These are phyloP conservation scores for Craterostigma plantagineum DNA, from an alignment of 257 asterid species.

Conservation along the genomic window DNA sequence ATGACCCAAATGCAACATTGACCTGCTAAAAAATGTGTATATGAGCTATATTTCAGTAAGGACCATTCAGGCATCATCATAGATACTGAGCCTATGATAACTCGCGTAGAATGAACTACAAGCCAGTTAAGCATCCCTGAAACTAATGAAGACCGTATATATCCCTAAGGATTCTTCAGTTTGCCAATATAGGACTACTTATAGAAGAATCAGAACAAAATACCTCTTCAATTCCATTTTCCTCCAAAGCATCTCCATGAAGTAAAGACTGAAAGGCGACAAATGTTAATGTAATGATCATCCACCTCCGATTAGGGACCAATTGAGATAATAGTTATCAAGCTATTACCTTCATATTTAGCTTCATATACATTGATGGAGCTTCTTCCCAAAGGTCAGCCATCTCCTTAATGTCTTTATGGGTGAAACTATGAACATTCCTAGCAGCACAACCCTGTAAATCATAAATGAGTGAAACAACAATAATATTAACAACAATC, in stretches of 20 bases:
- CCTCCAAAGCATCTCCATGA: conserved; percentile 74
- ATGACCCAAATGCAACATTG: background rate
- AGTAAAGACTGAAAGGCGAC: conserved; percentile 48
- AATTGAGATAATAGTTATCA: conserved; percentile 1
- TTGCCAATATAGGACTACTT: background rate
- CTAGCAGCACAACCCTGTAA: conserved; percentile 98
- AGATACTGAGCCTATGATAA: conserved; percentile 1
- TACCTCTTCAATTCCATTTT: conserved; percentile 88
- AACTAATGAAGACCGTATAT: too few species aligned
- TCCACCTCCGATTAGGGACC: background rate
- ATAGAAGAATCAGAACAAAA: background rate
- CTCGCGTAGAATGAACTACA: too few species aligned
- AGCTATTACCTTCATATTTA: conserved; percentile 55
- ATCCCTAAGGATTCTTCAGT: conserved; percentile 8
- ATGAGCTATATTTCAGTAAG: conserved; percentile 2
- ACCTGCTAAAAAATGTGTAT: background rate
- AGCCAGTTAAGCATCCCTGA: too few species aligned
- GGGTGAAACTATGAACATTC: conserved; percentile 82
- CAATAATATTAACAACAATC: too few species aligned
- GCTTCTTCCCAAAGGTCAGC: conserved; percentile 88
- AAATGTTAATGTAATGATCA: conserved; percentile 1
- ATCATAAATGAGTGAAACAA: conserved; percentile 4
- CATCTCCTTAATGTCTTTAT: conserved; percentile 58
- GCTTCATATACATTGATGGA: conserved; percentile 63
- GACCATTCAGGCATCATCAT: conserved; percentile 1